Evolutionary conservation across 306 rosid species (phyloP).

Genomic region (Cucurbita pepo): DNA sequence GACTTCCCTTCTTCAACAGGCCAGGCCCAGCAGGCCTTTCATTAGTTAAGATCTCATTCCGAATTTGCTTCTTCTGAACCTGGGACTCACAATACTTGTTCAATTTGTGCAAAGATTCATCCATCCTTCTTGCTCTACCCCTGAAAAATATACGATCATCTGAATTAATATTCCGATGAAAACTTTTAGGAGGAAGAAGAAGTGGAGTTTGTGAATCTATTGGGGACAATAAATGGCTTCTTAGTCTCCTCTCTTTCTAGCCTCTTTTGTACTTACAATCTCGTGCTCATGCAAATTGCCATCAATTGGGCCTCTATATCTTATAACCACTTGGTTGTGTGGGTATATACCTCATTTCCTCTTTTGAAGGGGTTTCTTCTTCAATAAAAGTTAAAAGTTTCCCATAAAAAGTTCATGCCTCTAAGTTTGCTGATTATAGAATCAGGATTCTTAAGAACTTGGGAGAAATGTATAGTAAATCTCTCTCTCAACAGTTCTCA

Average conservation of each 20-base stretch:
- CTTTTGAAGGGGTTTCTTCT: neutral
- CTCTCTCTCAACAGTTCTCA: neutral
- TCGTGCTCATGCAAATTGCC: neutral
- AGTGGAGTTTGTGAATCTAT: neutral
- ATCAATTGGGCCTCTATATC: neutral
- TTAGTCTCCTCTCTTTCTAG: neutral
- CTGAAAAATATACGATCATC: slow-evolving; percentile 19
- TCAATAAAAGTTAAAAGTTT: neutral
- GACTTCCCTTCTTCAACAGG: slow-evolving; percentile 42
- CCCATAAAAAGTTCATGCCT: neutral
- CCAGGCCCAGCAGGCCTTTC: slow-evolving; percentile 44
- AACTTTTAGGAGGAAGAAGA: neutral
- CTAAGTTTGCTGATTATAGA: neutral
- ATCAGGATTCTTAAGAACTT: neutral
- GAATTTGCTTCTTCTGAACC: slow-evolving; percentile 43
- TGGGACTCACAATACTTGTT: slow-evolving; percentile 53
- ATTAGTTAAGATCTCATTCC: slow-evolving; percentile 44
- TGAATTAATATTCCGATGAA: neutral
- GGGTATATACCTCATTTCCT: neutral
- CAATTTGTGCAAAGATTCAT: slow-evolving; percentile 46
- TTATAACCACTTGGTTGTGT: neutral
- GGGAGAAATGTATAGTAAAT: neutral
- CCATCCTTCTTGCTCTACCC: slow-evolving; percentile 44
- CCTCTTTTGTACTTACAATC: neutral
- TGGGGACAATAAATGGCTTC: neutral